Base-by-base conservation (phyloP, 2,329 filamentous ascomycete genomes). In the Penicillium fuscoglaucum region DNA sequence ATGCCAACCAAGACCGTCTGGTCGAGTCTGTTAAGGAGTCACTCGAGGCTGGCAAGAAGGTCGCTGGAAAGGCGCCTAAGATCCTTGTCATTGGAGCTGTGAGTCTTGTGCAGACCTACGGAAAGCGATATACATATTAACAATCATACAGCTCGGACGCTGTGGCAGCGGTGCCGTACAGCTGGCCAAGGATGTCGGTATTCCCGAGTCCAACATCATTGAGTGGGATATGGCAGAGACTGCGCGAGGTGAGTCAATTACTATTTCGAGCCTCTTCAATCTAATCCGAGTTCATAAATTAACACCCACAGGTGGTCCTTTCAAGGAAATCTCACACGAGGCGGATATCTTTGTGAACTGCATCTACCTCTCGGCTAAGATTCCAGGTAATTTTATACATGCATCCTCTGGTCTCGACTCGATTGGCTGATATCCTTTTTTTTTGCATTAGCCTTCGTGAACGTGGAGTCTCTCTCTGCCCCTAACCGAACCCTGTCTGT, bases 141-240 rank as follows among this genome's bases (percentile, higher is more conserved):
- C 33, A 31, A 8, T 45, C 5, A 3, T 43, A 12, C 57, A 75
- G 73, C 71, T 76, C 52, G 74, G 74, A 61, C 87, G 93, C 65
- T 97, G 93, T 72, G 92, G 93, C 56, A 86, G 84, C 46, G 93
- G 93, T 61, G 93, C 93, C 21, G 87, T 93, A 39, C 90, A 96
- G 67, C 81, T 93, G 59, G 90, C 90, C 74, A 80, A 85, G 66
- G 87, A 88, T 76, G 88, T 87, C 15, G 93, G 92, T 57, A 82
- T 93, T 50, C 82, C 86, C 15, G 83, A 85, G 24, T 82, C 85
- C 66, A 84, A 89, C 68, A 88, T 96, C 68, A 75, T 87, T 60
- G 80, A 86, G 75, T 89, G 87, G 86, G 92, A 96, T 79, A 83
- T 96, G 72, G 83, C 84, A 33, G 91, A 96, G 83, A 96, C 91